Evolutionary conservation across 345 rosid species (phyloP).

Genomic region (Dipteronia dyeriana): DNA sequence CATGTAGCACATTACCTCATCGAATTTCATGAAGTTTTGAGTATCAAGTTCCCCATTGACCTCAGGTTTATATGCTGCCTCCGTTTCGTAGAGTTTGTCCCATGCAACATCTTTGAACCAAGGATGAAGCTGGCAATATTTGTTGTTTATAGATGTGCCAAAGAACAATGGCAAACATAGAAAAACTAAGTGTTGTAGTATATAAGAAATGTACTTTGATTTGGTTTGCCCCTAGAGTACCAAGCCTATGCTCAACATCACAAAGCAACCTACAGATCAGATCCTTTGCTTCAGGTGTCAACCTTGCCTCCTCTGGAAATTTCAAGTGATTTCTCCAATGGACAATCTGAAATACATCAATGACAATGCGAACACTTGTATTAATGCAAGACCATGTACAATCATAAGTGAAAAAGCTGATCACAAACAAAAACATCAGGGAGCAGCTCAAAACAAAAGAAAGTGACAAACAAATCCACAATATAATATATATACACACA

Average conservation of each 20-base stretch:
- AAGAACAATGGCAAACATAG: slow-evolving; percentile 7
- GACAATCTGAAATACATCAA: slow-evolving; percentile 59
- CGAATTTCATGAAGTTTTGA: slow-evolving; percentile 87
- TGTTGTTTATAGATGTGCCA: slow-evolving; percentile 21
- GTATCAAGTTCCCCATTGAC: slow-evolving; percentile 88
- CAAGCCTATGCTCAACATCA: slow-evolving; percentile 84
- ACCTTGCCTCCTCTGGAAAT: slow-evolving; percentile 81
- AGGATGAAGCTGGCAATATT: slow-evolving; percentile 68
- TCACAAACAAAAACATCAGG: neutral
- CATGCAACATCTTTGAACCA: slow-evolving; percentile 89
- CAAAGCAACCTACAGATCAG: slow-evolving; percentile 79
- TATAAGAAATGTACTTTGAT: slow-evolving; percentile 55
- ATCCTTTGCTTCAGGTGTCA: slow-evolving; percentile 82
- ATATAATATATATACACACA: neutral
- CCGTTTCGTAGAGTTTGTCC: slow-evolving; percentile 79
- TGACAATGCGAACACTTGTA: neutral
- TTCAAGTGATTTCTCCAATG: slow-evolving; percentile 81
- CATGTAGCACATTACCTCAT: slow-evolving; percentile 57
- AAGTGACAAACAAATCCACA: neutral
- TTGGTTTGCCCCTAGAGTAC: slow-evolving; percentile 66
- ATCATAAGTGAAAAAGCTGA: neutral
- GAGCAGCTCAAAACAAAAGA: neutral
- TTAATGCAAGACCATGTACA: neutral
- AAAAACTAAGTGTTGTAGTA: slow-evolving; percentile 8
- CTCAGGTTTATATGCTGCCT: slow-evolving; percentile 89